phyloP scores from a whole-genome alignment of 495 filamentous ascomycete species.

The Aspergillus baeticus region DNA sequence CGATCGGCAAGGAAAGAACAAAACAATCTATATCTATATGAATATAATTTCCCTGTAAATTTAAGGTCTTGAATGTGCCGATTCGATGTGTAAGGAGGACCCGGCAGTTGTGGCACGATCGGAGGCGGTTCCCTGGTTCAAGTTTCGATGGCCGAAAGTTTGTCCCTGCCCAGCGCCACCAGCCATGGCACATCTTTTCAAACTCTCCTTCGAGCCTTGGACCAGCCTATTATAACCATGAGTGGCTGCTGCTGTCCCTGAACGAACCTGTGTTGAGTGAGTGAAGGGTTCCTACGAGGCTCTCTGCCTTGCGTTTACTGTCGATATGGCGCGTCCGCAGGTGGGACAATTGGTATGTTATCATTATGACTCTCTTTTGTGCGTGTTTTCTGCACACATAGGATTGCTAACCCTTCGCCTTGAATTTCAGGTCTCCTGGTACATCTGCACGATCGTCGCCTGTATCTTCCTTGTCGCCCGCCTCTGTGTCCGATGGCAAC shows the following conservation, averaged over 20 bases:
- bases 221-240: too few relatives aligned
- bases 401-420: neutral
- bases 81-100: too few relatives aligned
- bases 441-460: constrained; percentile 22
- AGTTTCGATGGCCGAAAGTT: neutral
- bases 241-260: neutral
- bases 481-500: constrained; percentile 15
- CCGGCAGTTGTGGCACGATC: too few relatives aligned
- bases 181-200: neutral
- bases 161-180: neutral
- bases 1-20: too few relatives aligned
- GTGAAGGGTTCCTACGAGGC: neutral
- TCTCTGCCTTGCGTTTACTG: neutral
- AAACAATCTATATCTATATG: too few relatives aligned
- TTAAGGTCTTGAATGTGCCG: too few relatives aligned
- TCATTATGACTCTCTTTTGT: neutral
- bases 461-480: constrained; percentile 19
- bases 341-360: constrained; percentile 21
- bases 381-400: neutral
- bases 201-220: too few relatives aligned
- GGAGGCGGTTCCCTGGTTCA: neutral
- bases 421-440: constrained; percentile 20
- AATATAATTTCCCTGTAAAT: too few relatives aligned
- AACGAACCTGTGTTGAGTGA: too few relatives aligned
- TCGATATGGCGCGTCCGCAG: constrained; percentile 17